Conservation (phyloP, 768 basidiomycete genomes). For the Cyathus striatus region DNA sequence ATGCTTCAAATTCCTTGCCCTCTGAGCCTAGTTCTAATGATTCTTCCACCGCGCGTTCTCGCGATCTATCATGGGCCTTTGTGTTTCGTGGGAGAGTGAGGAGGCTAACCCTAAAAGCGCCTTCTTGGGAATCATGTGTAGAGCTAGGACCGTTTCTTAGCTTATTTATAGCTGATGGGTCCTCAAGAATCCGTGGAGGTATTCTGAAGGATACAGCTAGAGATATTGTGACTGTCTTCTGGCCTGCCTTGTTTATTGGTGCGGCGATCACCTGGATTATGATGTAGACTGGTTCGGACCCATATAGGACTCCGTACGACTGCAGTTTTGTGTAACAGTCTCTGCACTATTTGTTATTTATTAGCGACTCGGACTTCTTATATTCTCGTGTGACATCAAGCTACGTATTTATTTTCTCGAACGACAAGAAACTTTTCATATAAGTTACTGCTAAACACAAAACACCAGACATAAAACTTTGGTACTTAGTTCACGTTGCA, state of each 20-base stretch:
- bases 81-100: constrained; percentile 48
- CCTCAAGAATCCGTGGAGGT: constrained; percentile 17
- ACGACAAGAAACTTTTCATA: no score
- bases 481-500: no score
- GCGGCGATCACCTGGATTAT: constrained; percentile 32
- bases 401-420: no score
- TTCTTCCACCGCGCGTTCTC: no score
- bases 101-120: constrained; percentile 43
- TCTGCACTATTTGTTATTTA: no score
- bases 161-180: constrained; percentile 8
- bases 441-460: no score
- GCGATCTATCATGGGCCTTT: constrained; percentile 51
- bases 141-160: constrained; percentile 9
- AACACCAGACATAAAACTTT: no score
- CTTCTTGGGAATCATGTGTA: constrained; percentile 26
- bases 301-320: background rate
- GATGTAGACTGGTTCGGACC: background rate
- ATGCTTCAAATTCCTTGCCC: no score
- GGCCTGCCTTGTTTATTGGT: constrained; percentile 31
- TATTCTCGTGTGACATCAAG: no score
- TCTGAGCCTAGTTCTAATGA: no score
- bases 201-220: constrained; percentile 25
- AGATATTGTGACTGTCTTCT: constrained; percentile 34
- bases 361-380: no score
- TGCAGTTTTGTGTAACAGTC: no score